phyloP scores from a whole-genome alignment of 768 basidiomycete species.

The Termitomyces sp. region DNA sequence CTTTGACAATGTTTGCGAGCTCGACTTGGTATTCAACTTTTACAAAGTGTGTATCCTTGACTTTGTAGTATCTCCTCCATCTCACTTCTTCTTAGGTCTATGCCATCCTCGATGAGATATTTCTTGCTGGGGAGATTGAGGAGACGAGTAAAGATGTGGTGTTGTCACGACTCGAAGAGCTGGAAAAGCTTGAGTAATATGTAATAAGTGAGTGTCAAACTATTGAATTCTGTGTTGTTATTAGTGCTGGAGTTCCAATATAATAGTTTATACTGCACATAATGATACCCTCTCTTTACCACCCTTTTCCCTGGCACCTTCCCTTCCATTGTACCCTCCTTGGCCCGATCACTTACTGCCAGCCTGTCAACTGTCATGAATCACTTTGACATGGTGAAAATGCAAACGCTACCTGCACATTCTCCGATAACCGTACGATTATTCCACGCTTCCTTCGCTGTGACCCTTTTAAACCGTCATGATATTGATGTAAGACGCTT shows the following conservation, averaged over 20 bases:
- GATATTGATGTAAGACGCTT: background rate
- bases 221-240: background rate
- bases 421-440: conserved; percentile 10
- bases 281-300: conserved; percentile 12
- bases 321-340: too few relatives aligned
- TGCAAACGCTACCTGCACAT: background rate
- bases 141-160: conserved; percentile 98
- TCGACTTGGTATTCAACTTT: conserved; percentile 98
- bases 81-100: conserved; percentile 62
- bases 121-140: conserved; percentile 97
- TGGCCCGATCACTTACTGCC: background rate
- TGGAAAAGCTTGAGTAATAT: conserved; percentile 84
- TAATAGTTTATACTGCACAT: background rate
- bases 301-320: background rate
- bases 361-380: background rate
- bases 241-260: background rate
- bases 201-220: background rate
- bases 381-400: background rate
- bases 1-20: conserved; percentile 98
- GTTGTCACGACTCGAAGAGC: conserved; percentile 79
- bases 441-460: background rate
- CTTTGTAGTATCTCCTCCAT: background rate
- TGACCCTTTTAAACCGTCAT: background rate
- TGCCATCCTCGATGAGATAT: conserved; percentile 96
- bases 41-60: conserved; percentile 65